A percentile compares a stretch with the other conserved stretches of the same genome.
phyloP scores from a whole-genome alignment of 129 eudicot genomes.

The Saussurea involucrata region DNA sequence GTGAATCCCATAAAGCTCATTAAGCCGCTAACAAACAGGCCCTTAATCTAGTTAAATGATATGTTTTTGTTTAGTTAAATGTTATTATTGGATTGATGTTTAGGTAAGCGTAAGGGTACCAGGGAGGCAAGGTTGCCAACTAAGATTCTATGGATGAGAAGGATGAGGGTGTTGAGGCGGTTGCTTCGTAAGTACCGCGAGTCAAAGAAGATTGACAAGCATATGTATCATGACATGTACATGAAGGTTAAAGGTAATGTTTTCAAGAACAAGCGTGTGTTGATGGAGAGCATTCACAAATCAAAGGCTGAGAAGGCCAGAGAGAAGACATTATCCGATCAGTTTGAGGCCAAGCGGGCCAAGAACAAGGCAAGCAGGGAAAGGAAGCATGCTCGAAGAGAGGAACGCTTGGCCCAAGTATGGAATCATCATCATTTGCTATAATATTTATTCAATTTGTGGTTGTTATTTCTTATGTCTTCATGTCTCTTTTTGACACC shows the following conservation, averaged over 20 bases:
- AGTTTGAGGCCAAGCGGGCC: constrained; percentile 38
- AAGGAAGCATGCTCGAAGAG: constrained; percentile 37
- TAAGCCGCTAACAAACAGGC: no score
- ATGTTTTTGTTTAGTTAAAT: background rate
- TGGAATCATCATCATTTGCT: background rate
- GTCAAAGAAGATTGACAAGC: constrained; percentile 41
- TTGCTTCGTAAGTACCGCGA: constrained; percentile 36
- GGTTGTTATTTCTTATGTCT: background rate
- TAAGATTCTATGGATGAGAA: constrained; percentile 44
- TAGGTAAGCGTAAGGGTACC: constrained; percentile 43
- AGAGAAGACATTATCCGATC: constrained; percentile 40
- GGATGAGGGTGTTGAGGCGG: constrained; percentile 37
- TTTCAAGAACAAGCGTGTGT: constrained; percentile 37
- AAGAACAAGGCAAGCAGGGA: constrained; percentile 44
- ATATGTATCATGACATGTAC: constrained; percentile 41
- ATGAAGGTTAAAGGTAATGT: constrained; percentile 61
- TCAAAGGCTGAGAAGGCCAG: constrained; percentile 42
- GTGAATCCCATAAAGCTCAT: no score
- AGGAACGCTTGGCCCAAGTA: constrained; percentile 35
- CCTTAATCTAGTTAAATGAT: background rate
- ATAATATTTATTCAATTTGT: background rate
- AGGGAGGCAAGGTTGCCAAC: constrained; percentile 39
- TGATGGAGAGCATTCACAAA: constrained; percentile 42
- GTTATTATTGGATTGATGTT: background rate
- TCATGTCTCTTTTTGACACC: background rate